Conservation (phyloP, 352 stramenopile species). For the Elongisporangium prolatum region DNA sequence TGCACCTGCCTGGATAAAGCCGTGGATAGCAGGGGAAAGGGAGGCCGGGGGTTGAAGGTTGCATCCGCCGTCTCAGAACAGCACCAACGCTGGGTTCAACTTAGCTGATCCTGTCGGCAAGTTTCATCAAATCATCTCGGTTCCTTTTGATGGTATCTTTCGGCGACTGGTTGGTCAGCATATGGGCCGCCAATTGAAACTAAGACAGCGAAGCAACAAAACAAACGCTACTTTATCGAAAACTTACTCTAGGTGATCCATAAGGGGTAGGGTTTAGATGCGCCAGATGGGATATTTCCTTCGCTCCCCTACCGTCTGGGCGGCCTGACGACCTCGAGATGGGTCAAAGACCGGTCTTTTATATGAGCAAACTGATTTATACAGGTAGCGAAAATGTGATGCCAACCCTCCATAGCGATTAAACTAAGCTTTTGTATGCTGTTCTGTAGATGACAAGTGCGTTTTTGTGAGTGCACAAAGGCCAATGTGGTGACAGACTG, state of each 20-base stretch:
- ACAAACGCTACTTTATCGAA: background rate
- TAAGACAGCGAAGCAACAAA: background rate
- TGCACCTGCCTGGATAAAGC: background rate
- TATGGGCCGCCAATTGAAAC: background rate
- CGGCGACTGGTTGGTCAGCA: background rate
- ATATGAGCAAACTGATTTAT: background rate
- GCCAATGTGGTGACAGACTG: background rate
- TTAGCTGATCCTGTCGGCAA: background rate
- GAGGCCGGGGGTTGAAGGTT: background rate
- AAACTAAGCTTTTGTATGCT: background rate
- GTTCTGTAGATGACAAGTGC: background rate
- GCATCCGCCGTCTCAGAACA: background rate
- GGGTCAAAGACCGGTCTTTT: background rate
- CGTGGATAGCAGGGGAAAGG: background rate
- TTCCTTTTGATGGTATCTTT: background rate
- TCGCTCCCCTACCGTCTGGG: background rate
- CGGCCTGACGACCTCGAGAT: background rate
- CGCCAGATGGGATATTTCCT: background rate
- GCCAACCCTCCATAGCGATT: background rate
- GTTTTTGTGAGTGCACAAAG: background rate
- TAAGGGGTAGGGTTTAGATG: background rate
- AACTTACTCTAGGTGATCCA: background rate
- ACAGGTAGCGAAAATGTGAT: background rate
- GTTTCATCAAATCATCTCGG: background rate
- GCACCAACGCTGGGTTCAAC: background rate